Evolutionary conservation across 1,139 yeast species (phyloP).

Genomic region (Yamadazyma sp.): DNA sequence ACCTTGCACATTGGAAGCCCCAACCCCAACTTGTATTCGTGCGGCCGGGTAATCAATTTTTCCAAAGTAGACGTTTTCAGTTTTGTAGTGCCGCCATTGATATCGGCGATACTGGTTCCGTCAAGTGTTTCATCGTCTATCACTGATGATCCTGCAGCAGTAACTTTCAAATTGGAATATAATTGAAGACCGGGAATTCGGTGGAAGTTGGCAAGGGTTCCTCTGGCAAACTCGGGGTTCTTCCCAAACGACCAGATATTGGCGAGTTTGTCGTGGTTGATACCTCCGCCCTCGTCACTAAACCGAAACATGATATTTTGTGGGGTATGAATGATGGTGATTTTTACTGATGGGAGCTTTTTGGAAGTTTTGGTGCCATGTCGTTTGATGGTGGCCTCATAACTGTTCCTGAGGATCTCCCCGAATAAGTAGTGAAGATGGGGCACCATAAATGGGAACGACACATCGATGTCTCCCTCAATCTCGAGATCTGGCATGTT

Average conservation of each 20-base stretch:
- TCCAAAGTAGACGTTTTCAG: slow-evolving; percentile 39
- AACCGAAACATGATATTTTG: slow-evolving; percentile 73
- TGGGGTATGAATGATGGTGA: slow-evolving; percentile 66
- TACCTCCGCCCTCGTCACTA: slow-evolving; percentile 91
- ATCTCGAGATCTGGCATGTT: slow-evolving; percentile 72
- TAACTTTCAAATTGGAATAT: slow-evolving; percentile 40
- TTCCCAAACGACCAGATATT: slow-evolving; percentile 87
- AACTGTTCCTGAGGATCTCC: slow-evolving; percentile 80
- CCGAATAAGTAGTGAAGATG: slow-evolving; percentile 86
- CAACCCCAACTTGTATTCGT: slow-evolving; percentile 73
- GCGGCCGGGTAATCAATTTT: slow-evolving; percentile 65
- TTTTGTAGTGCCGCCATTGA: slow-evolving; percentile 28
- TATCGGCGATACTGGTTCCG: slow-evolving; percentile 41
- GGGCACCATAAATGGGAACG: slow-evolving; percentile 79
- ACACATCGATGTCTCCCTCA: slow-evolving; percentile 63
- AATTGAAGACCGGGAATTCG: slow-evolving; percentile 59
- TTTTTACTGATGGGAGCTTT: slow-evolving; percentile 65
- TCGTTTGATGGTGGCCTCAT: slow-evolving; percentile 68
- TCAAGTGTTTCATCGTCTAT: slow-evolving; percentile 25
- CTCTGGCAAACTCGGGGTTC: slow-evolving; percentile 55
- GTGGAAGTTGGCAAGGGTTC: slow-evolving; percentile 63
- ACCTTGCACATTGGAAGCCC: slow-evolving; percentile 91
- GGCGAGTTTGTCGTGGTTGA: slow-evolving; percentile 54
- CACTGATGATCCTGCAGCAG: slow-evolving; percentile 41
- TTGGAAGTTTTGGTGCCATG: slow-evolving; percentile 31